Percentiles rank a stretch among this genome's conserved stretches.
phyloP scores from a whole-genome alignment of 164 flowering plant genomes.

The Aristolochia californica region DNA sequence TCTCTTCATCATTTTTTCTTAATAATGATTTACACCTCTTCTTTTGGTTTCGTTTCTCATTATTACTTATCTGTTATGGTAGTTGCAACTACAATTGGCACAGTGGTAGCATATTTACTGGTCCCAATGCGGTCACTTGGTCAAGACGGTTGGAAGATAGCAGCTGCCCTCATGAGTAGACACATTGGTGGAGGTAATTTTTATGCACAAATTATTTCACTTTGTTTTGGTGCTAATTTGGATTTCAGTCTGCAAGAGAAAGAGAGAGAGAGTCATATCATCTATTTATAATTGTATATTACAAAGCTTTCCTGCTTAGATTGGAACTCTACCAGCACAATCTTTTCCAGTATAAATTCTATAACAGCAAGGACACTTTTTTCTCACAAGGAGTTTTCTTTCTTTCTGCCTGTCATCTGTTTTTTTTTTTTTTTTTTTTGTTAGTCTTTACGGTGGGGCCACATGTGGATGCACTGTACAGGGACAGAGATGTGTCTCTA shows the following conservation, averaged over 20 bases:
- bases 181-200: slow-evolving; percentile 88
- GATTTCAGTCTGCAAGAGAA: no score
- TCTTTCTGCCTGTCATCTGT: no score
- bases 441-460: no score
- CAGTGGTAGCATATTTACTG: slow-evolving; percentile 59
- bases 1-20: not conserved
- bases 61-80: not conserved
- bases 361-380: no score
- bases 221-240: not conserved
- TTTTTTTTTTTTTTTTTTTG: no score
- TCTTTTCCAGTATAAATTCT: no score
- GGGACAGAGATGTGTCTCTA: not conserved
- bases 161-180: slow-evolving; percentile 85
- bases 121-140: slow-evolving; percentile 92
- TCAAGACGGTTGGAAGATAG: slow-evolving; percentile 82
- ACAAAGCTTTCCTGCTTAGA: no score
- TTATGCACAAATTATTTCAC: not conserved
- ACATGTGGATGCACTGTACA: no score
- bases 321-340: no score
- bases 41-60: not conserved
- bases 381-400: no score
- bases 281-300: no score
- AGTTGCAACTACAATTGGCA: slow-evolving; percentile 89
- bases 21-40: not conserved
- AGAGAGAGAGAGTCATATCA: no score